These are phyloP conservation scores for Cercospora zeae-maydis DNA, from an alignment of 2,329 filamentous ascomycete genomes.

Conservation along the genomic window DNA sequence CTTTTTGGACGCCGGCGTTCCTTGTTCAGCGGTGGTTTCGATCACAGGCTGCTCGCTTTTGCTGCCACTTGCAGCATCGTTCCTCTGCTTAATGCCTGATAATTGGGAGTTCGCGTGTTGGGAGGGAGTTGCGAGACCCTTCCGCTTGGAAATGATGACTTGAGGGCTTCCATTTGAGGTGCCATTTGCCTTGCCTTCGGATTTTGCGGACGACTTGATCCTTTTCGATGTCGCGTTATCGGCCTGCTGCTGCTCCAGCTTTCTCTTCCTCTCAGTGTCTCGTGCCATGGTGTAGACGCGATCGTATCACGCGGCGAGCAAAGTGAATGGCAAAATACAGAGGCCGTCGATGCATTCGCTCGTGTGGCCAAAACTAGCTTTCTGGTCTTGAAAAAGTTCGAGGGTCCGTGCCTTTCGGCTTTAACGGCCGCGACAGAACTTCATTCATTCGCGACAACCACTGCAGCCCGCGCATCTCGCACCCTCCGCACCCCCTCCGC, in stretches of 20 bases:
- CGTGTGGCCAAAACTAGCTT: conserved; percentile 13
- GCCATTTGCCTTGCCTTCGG: conserved; percentile 14
- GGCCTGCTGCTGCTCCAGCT: conserved; percentile 22
- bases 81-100: conserved; percentile 5
- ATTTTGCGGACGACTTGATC: conserved; percentile 20
- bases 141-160: neutral
- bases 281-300: conserved; percentile 17
- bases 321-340: neutral
- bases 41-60: neutral
- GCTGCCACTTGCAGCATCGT: neutral
- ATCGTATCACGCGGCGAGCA: neutral
- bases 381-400: conserved; percentile 14
- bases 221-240: conserved; percentile 22
- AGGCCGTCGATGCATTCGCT: neutral
- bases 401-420: conserved; percentile 10
- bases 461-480: neutral
- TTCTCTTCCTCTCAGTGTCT: conserved; percentile 23
- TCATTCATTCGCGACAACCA: conserved; percentile 9
- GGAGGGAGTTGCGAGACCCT: neutral
- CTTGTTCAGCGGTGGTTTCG: neutral
- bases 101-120: neutral
- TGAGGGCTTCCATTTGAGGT: conserved; percentile 8
- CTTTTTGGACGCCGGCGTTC: conserved; percentile 12
- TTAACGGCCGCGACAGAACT: conserved; percentile 7
- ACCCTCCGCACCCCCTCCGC: neutral